phyloP scores from a whole-genome alignment of 176 grass and related monocot genomes.

The Eleusine coracana region DNA sequence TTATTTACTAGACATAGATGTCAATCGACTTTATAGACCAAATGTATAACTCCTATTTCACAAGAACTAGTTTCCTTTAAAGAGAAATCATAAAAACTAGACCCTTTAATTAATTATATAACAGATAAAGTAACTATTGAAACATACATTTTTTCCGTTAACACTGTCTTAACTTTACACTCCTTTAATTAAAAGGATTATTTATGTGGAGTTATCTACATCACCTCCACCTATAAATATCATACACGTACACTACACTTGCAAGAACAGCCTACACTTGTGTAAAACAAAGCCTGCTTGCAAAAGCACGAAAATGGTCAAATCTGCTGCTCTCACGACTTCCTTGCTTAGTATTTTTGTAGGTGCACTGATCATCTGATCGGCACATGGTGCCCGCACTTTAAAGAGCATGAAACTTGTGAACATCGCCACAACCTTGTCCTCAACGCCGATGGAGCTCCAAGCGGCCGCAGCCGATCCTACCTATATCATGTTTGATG shows the following conservation, averaged over 20 bases:
- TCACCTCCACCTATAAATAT: not conserved
- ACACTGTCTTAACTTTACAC: not conserved
- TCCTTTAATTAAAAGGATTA: no score
- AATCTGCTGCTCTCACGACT: not conserved
- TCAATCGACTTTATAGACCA: no score
- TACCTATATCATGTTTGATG: no score
- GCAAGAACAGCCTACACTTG: not conserved
- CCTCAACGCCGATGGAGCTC: no score
- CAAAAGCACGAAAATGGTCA: not conserved
- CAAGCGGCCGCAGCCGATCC: no score
- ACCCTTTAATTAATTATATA: no score
- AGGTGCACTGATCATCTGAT: not conserved
- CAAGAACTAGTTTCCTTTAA: no score
- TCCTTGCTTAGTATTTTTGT: not conserved
- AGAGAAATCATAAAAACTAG: no score
- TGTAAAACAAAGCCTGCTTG: not conserved
- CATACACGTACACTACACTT: not conserved
- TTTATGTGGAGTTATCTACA: no score
- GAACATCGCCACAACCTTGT: not conserved
- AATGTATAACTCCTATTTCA: no score
- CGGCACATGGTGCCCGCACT: not conserved
- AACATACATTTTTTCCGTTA: not conserved
- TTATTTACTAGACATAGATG: no score
- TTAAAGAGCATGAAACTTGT: not conserved
- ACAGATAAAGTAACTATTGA: no score